Conservation (phyloP, 768 basidiomycete species). For the Tylopilus balloui region DNA sequence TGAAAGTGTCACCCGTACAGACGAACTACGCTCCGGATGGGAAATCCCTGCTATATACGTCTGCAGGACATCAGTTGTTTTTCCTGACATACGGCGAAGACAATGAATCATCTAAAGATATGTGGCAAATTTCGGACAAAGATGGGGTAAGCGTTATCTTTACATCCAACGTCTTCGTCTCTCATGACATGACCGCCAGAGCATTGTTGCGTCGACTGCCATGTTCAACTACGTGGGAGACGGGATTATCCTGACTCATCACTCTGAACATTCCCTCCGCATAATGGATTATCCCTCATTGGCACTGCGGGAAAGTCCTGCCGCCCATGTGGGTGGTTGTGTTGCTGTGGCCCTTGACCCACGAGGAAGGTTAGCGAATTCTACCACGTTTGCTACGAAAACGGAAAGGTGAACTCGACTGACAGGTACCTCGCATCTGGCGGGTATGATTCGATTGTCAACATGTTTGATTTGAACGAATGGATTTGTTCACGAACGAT, state of each 20-base stretch:
- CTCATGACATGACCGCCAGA: conserved; percentile 25
- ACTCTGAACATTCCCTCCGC: conserved; percentile 60
- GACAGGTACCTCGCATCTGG: conserved; percentile 72
- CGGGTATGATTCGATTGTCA: conserved; percentile 78
- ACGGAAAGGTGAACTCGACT: conserved; percentile 1
- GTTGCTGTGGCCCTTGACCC: conserved; percentile 73
- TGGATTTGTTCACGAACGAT: conserved; percentile 80
- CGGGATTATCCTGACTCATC: conserved; percentile 61
- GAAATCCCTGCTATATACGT: conserved; percentile 57
- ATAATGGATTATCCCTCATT: conserved; percentile 68
- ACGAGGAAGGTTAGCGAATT: conserved; percentile 52
- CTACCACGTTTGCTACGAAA: not conserved
- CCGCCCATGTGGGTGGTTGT: conserved; percentile 80
- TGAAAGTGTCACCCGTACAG: conserved; percentile 60
- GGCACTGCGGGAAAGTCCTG: conserved; percentile 51
- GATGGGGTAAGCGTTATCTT: conserved; percentile 16
- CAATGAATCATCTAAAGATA: conserved; percentile 48
- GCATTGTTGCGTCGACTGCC: conserved; percentile 55
- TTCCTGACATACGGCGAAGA: conserved; percentile 56
- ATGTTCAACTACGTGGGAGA: conserved; percentile 77
- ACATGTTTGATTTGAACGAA: conserved; percentile 73
- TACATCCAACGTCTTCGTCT: not conserved
- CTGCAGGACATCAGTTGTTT: conserved; percentile 55
- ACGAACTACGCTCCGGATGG: conserved; percentile 74
- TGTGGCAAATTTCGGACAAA: conserved; percentile 41